Base-by-base conservation (phyloP, 352 stramenopile species). In the Pythium inflatum region DNA sequence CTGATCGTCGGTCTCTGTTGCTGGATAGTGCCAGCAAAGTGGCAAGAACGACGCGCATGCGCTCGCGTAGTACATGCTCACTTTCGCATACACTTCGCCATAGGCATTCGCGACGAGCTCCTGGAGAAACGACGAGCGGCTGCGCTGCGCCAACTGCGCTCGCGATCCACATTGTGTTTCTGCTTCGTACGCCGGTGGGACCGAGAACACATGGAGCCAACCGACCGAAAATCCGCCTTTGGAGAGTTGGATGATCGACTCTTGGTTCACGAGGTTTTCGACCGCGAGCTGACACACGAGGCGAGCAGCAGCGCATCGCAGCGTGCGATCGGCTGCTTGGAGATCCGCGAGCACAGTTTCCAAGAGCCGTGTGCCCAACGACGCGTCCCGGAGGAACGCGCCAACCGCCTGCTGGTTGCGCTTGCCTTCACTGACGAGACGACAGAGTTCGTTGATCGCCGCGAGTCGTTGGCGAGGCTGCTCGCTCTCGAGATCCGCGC, bases 201-300 rank as follows among this genome's bases (percentile, higher is more conserved):
- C 60, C 5, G 69, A 76, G 58, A 90, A 89, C 8, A 83, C 68
- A 28, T 90, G 70, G 46, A 89, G 48, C 80, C 80, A 90, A n/a
- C 80, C 82, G 40, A 87, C 60, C 0, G 75, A 78, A 63, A 88
- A 73, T 2, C 74, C 77, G n/a, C 49, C 62, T 16, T 13, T 40
- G 0, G 62, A 27, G 16, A 68, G 43, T 46, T 78, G 73, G 33
- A 73, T 62, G 13, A 84, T 64, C 25, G 66, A 59, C 31, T 80
- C 68, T 46, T 84, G 77, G 45, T 80, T 79, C 5, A 75, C 41
- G 24, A 80, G 50, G 36, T 78, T 89, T 58, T 91, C 81, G 58
- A 87, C 83, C 53, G 73, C 70, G 51, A 81, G 72, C 11, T 81
- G 72, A n/a, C 81, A 87, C 24, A 91, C 36, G 20, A 89, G 66